Base-by-base conservation (phyloP, 2,329 filamentous ascomycete genomes). In the Xylaria sp. region DNA sequence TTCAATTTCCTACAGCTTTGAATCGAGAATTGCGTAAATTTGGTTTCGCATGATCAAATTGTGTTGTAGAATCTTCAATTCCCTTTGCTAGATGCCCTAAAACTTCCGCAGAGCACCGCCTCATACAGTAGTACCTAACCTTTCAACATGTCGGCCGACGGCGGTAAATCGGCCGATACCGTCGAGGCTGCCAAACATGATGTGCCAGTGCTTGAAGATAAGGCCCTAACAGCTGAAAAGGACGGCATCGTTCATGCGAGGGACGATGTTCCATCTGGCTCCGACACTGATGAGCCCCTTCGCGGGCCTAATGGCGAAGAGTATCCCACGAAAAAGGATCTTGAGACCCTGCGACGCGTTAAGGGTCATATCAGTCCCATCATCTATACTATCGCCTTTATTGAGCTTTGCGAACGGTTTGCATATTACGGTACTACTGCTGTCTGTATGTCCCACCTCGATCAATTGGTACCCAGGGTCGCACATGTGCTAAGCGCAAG, bases 391-490 rank as follows among this genome's bases (percentile, higher is more conserved):
- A 73, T 73, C 37, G 72, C 72, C 9, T 72, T 73, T 18, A 66
- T 72, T 31, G 72, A 74, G 58, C 69, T 74, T 59, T 81, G 82
- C 69, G 87, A 89, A 77, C 85, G 88, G 63, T 89, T 89, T 80
- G 85, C 87, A 20, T 91, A 89, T 81, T 91, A 90, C 75, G 89
- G 89, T 48, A 88, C 86, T 9, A 87, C 86, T 18, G 85, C 86
- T 60, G 83, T 90, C 50, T 90, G 87, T 86, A 84, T 72, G 84
- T 83, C 25, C 20, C 23, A 31, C 13, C 18, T 6, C 10, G n/a
- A 23, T 9, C 25, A 39, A 25, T 65, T 3, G 15, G 1, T 4
- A 5, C 55, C 54, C 13, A 50, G 6, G 4, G 8, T 37, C 18
- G n/a, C 56, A 28, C 23, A 37, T 60, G 20, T 58, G 15, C 60